These are phyloP conservation scores for Clavispora fructus DNA, from an alignment of 805 yeast species.

Conservation along the genomic window DNA sequence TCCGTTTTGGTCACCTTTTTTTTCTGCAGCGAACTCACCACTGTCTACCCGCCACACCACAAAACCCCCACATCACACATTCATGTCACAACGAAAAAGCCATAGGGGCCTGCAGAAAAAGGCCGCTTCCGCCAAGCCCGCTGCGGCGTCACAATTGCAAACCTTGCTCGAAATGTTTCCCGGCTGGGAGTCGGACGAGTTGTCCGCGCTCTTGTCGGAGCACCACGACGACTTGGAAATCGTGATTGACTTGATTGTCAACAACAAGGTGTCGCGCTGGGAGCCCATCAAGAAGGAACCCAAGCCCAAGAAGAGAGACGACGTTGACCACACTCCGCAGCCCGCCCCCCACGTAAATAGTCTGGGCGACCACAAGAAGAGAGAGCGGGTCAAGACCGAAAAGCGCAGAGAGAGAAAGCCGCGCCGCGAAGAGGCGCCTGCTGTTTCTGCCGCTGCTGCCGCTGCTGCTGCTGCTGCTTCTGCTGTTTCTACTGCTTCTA, in stretches of 20 bases:
- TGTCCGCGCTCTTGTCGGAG: slow-evolving; percentile 70
- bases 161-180: slow-evolving; percentile 84
- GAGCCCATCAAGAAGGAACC: slow-evolving; percentile 80
- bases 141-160: slow-evolving; percentile 29
- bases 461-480: slow-evolving; percentile 11
- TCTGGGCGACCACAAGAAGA: slow-evolving; percentile 4
- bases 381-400: slow-evolving; percentile 13
- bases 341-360: slow-evolving; percentile 5
- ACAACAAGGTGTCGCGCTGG: slow-evolving; percentile 89
- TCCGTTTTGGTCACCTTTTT: background rate
- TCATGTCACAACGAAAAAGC: slow-evolving; percentile 18
- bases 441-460: slow-evolving; percentile 3
- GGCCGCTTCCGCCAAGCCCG: slow-evolving; percentile 6
- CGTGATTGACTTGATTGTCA: slow-evolving; percentile 82
- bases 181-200: slow-evolving; percentile 88
- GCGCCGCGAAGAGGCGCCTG: slow-evolving; percentile 13
- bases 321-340: slow-evolving; percentile 4
- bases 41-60: background rate
- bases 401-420: slow-evolving; percentile 12
- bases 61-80: background rate
- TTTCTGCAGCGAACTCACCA: background rate
- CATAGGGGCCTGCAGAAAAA: slow-evolving; percentile 7
- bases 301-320: slow-evolving; percentile 39
- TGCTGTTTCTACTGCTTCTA: slow-evolving; percentile 13
- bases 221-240: slow-evolving; percentile 66